These are phyloP conservation scores for Loxodes magnus DNA, from an alignment of 73 alveolate species.

Conservation along the genomic window DNA sequence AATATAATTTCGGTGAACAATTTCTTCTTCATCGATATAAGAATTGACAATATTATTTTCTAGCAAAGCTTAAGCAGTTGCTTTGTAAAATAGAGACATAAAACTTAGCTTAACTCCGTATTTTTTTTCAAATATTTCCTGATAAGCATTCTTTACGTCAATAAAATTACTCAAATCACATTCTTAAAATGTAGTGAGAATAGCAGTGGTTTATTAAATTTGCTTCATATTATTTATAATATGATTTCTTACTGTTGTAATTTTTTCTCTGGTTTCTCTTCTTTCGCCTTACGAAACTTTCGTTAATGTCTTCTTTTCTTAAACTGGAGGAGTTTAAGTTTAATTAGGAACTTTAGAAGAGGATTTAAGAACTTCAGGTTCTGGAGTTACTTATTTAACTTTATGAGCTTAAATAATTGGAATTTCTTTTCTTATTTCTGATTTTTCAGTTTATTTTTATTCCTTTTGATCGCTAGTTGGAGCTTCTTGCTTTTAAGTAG, in stretches of 20 bases:
- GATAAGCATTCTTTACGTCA: constrained; percentile 62
- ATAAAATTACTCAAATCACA: constrained; percentile 72
- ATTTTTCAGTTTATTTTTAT: not conserved
- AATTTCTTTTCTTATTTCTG: not conserved
- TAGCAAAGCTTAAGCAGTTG: constrained; percentile 39
- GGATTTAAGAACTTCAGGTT: no score
- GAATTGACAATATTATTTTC: constrained; percentile 20
- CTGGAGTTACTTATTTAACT: not conserved
- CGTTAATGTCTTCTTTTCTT: no score
- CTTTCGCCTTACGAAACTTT: constrained; percentile 4
- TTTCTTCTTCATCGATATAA: constrained; percentile 72
- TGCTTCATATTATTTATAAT: constrained; percentile 74
- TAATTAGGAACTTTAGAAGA: no score
- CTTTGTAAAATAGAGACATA: constrained; percentile 75
- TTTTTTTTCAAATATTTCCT: constrained; percentile 65
- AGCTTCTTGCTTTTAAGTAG: not conserved
- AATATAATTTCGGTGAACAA: constrained; percentile 72
- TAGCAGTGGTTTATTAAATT: constrained; percentile 72
- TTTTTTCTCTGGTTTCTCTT: constrained; percentile 1
- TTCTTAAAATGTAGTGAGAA: constrained; percentile 77
- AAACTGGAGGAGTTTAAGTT: no score
- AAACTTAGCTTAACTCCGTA: constrained; percentile 82
- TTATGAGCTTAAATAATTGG: not conserved
- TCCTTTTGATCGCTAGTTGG: not conserved
- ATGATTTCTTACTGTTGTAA: constrained; percentile 68